Evolutionary conservation across 1,284 basidiomycete species (phyloP).

Genomic region (Sphaerobolus stellatus): DNA sequence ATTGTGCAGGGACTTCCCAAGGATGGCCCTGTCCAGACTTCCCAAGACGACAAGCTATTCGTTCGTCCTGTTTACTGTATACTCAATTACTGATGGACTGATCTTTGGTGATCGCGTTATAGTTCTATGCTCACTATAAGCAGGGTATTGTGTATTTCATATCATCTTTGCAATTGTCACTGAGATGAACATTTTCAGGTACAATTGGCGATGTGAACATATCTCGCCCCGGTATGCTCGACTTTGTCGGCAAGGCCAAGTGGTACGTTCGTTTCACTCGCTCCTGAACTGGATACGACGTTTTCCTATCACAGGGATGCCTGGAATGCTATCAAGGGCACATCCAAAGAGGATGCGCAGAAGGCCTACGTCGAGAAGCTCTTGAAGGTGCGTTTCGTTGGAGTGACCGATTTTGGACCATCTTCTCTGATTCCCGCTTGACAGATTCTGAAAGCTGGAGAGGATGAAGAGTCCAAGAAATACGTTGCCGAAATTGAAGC

Average conservation of each 20-base stretch:
- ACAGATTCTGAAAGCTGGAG: slow-evolving; percentile 55
- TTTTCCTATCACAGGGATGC: slow-evolving; percentile 61
- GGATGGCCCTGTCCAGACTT: slow-evolving; percentile 78
- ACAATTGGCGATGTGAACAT: slow-evolving; percentile 73
- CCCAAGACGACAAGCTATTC: slow-evolving; percentile 73
- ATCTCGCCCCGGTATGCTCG: slow-evolving; percentile 66
- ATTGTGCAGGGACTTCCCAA: slow-evolving; percentile 75
- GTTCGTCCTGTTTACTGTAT: slow-evolving; percentile 43
- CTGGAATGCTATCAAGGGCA: slow-evolving; percentile 79
- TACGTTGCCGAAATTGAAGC: slow-evolving; percentile 61
- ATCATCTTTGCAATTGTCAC: neutral
- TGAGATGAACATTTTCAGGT: slow-evolving; percentile 41
- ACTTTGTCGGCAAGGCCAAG: slow-evolving; percentile 82
- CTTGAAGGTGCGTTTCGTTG: slow-evolving; percentile 52
- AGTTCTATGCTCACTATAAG: slow-evolving; percentile 95
- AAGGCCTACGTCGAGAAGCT: slow-evolving; percentile 74
- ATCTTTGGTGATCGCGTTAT: slow-evolving; percentile 9
- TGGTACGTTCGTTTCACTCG: slow-evolving; percentile 48
- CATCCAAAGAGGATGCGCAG: slow-evolving; percentile 68
- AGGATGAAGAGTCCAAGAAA: slow-evolving; percentile 57
- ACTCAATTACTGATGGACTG: slow-evolving; percentile 4
- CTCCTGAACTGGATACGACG: neutral
- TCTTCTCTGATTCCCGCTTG: neutral
- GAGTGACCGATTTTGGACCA: neutral
- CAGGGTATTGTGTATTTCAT: slow-evolving; percentile 55